Conservation (phyloP, 1,139 yeast genomes). For the Debaryomyces sp. region DNA sequence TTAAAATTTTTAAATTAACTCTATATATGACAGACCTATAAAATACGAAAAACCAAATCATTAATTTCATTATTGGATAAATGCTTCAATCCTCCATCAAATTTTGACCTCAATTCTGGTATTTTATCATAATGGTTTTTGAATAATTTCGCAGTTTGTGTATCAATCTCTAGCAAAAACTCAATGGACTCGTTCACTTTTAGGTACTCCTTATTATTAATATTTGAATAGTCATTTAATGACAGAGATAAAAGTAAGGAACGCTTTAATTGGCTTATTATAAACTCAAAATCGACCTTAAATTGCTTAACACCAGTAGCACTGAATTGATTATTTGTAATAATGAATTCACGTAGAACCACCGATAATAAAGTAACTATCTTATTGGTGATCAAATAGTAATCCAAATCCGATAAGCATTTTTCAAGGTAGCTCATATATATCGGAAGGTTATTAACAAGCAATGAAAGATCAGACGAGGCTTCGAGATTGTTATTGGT, state of each 20-base stretch:
- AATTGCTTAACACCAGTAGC: slow-evolving; percentile 59
- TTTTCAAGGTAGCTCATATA: slow-evolving; percentile 38
- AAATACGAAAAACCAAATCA: slow-evolving; percentile 32
- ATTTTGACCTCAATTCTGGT: slow-evolving; percentile 25
- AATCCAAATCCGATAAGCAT: slow-evolving; percentile 30
- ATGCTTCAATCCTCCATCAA: slow-evolving; percentile 23
- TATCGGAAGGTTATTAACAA: slow-evolving; percentile 36
- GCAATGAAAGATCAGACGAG: slow-evolving; percentile 36
- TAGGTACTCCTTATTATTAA: slow-evolving; percentile 30
- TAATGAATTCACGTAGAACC: slow-evolving; percentile 57
- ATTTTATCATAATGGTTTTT: slow-evolving; percentile 18
- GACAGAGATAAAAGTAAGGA: slow-evolving; percentile 20
- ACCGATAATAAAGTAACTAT: slow-evolving; percentile 51
- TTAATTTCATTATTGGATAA: slow-evolving; percentile 40
- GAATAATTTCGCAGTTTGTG: slow-evolving; percentile 20
- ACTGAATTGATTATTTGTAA: slow-evolving; percentile 67
- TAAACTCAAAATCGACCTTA: slow-evolving; percentile 49
- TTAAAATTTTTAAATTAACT: not conserved
- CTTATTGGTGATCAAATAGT: slow-evolving; percentile 32
- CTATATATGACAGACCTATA: slow-evolving; percentile 14
- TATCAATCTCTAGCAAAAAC: slow-evolving; percentile 34
- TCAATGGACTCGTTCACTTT: slow-evolving; percentile 43
- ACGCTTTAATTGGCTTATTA: slow-evolving; percentile 41
- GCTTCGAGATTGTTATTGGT: slow-evolving; percentile 22
- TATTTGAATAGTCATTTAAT: slow-evolving; percentile 22